A percentile compares a stretch with the other conserved stretches of the same genome.
phyloP scores from a whole-genome alignment of 2,329 filamentous ascomycete genomes.

The Calonectria pseudoturangicola region DNA sequence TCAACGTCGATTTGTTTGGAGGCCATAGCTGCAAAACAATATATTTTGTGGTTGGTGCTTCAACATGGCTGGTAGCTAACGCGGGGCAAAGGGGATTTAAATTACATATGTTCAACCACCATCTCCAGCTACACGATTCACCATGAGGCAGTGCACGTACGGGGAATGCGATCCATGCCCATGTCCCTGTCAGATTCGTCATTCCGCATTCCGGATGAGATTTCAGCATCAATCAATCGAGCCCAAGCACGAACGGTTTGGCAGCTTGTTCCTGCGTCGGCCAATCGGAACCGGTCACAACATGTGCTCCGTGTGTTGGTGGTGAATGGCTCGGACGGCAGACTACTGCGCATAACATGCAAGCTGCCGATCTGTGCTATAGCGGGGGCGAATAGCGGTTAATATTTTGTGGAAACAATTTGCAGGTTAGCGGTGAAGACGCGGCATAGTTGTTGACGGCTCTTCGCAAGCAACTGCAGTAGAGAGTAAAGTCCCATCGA shows the following conservation, averaged over 20 bases:
- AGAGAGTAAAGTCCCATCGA: background rate
- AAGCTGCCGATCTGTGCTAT: background rate
- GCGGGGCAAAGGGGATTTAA: conserved; percentile 17
- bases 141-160: background rate
- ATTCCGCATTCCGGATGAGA: background rate
- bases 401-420: background rate
- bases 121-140: background rate
- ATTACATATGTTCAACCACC: conserved; percentile 14
- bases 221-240: conserved; percentile 9
- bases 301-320: background rate
- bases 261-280: background rate
- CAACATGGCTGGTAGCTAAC: background rate
- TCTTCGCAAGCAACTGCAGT: background rate
- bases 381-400: background rate
- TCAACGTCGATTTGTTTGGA: conserved; percentile 83
- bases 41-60: background rate
- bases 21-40: conserved; percentile 35
- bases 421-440: background rate
- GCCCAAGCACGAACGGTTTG: background rate
- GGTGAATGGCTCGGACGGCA: background rate
- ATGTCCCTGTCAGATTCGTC: background rate
- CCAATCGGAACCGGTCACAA: conserved; percentile 13
- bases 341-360: background rate
- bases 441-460: background rate
- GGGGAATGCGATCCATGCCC: conserved; percentile 3